Base-by-base conservation (phyloP, 352 stramenopile species). In the Phytopythium sindhum region DNA sequence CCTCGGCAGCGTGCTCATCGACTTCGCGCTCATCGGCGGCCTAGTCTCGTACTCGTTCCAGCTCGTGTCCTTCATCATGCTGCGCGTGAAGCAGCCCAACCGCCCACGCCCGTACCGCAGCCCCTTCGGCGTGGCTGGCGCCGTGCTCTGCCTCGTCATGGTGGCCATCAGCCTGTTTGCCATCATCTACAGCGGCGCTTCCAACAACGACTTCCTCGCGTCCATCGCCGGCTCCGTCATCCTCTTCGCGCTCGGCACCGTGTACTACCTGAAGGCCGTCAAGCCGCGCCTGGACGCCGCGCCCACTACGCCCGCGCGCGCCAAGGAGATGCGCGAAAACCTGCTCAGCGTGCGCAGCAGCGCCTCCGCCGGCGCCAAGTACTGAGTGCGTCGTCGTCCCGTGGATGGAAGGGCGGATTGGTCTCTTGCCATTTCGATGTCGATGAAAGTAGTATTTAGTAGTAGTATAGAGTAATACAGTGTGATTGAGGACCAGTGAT, bases 41-140 rank as follows among this genome's bases (percentile, higher is more conserved):
- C 72, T 88, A 45, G 65, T 88, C 60, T 86, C 77, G 57, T 88
- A 88, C 65, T 65, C 75, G 24, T 86, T 88, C 57, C 77, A 88
- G 66, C 66, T 88, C 41, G 63, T 74, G n/a, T 77, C 79, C 48
- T 88, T 88, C 61, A 75, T 88, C n/a, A 72, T 61, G 21, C 69
- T 88, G 57, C 77, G 79, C 28, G 55, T 75, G 51, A 66, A 73
- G 33, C 77, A 88, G 37, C 79, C 79, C 10, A 73, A 84, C 39
- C 71, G 79, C 19, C 63, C 60, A 17, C 73, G 79, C 8, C 79
- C 79, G 39, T 86, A 86, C 69, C 67, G 63, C 42, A 82, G 70
- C 31, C 74, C 72, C 5, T 88, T 88, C 47, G 79, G 79, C 23
- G 66, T 86, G 4, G 53, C 67, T 0, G 75, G 79, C 0, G 79